Conservation (phyloP, 1,284 basidiomycete species). For the Leccinum angustisporum region DNA sequence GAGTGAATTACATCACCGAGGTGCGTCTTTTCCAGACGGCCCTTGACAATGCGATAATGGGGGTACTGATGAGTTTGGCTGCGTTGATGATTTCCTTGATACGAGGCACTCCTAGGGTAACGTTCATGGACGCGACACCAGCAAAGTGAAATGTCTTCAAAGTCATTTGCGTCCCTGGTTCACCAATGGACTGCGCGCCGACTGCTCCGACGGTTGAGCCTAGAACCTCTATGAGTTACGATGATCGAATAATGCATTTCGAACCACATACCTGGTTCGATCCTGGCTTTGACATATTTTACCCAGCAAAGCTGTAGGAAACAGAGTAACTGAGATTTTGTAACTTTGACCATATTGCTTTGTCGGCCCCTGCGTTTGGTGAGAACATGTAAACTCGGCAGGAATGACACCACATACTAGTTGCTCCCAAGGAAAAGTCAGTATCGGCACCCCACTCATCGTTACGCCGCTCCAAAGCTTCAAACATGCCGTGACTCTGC, state of each 20-base stretch:
- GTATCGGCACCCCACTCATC: slow-evolving; percentile 80
- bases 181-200: slow-evolving; percentile 98
- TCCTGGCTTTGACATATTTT: slow-evolving; percentile 91
- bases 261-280: slow-evolving; percentile 74
- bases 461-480: slow-evolving; percentile 72
- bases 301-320: slow-evolving; percentile 91
- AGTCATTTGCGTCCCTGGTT: slow-evolving; percentile 99
- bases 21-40: slow-evolving; percentile 92
- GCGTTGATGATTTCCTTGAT: slow-evolving; percentile 99
- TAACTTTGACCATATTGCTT: slow-evolving; percentile 84
- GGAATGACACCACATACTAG: slow-evolving; percentile 44
- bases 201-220: slow-evolving; percentile 98
- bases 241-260: not conserved
- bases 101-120: slow-evolving; percentile 98
- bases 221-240: slow-evolving; percentile 29
- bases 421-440: slow-evolving; percentile 76
- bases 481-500: slow-evolving; percentile 80
- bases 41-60: slow-evolving; percentile 99
- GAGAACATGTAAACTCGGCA: slow-evolving; percentile 1
- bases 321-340: slow-evolving; percentile 70
- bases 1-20: slow-evolving; percentile 76
- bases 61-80: slow-evolving; percentile 94
- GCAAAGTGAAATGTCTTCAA: slow-evolving; percentile 99
- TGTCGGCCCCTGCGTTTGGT: slow-evolving; percentile 51
- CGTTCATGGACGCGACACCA: slow-evolving; percentile 99